Evolutionary conservation across 2,329 filamentous ascomycete genomes (phyloP), one percentile per base, ranked within the genome.

Genomic region (Cephalotrichum gorgonifer): DNA sequence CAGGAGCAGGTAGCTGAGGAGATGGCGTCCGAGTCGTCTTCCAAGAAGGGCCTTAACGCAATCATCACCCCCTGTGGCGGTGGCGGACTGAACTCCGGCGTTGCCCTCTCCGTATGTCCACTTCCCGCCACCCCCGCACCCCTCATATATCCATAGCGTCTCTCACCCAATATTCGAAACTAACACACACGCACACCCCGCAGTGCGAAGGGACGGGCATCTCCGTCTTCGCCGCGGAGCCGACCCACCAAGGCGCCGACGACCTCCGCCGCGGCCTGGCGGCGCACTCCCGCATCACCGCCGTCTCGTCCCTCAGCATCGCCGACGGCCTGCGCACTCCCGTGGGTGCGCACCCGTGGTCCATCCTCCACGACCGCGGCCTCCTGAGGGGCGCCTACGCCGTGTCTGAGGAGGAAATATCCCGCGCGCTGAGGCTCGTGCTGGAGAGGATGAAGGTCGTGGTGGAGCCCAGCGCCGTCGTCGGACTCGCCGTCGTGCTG

Each of bases 291-390:
- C 74, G 89, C 12, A 74, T 97, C 35, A 70, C 78, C 54, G 64
- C 62, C 0, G 90, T 96, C 20, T 80, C 77, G 57, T 81, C 83
- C 1, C 72, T 91, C 15, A 96, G 91, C 0, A 83, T 97, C 31
- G 91, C 89, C 0, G 91, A 97, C 65, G 91, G 91, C 0, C 68
- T 97, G 61, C 75, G 91, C 25, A 95, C 90, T 17, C 88, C 88
- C 0, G 76, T 96, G 0, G 90, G 90, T 0, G 62, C 70, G 43
- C 70, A 83, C 49, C 88, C 88, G 1, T 97, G 88, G 88, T 65
- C 61, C 7, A 72, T 96, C 35, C 85, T 96, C 56, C 81, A 81
- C 55, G 79, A 89, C 60, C 69, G 75, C 50, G 64, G 68, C n/a
- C 80, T 93, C 51, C 84, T 95, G 1, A 61, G 68, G 2, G 83